Evolutionary conservation across 345 rosid species (phyloP), one percentile per base, ranked within the genome.

Genomic region (Garcia nutans): DNA sequence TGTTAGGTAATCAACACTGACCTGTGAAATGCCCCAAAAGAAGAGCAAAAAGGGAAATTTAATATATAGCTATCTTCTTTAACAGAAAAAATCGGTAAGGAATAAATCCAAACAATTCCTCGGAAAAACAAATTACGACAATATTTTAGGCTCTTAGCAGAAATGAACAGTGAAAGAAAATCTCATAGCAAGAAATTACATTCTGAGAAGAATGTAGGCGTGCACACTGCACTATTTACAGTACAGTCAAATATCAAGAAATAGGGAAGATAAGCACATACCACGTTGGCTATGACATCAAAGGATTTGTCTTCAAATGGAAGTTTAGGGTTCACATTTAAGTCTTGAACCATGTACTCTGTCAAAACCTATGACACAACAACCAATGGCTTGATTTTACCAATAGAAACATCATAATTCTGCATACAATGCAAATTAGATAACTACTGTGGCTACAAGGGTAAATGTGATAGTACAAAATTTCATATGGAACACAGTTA

Each of bases 281-380:
- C 97, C 91, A 86, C 97, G 76, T 91, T 93, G 64, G 97, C 93
- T 74, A 90, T 91, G 71, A 90, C 85, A 70, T 95, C 94, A 26
- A 95, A 91, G 23, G 94, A 90, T 75, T 88, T 87, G 70, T 93
- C 96, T 59, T 87, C 97, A 76, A 95, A 93, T 70, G 94, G 96
- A 72, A 95, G 91, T 72, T 86, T 89, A 9, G 97, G 89, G 67
- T 90, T 85, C 74, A 83, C n/a, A 71, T 95, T 95, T 75, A 93
- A 74, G 84, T 95, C 99, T 90, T 95, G 97, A 74, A 93, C 90
- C 54, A 84, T 69, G 74, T 90, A 89, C 80, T 88, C 92, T 0
- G 93, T 91, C 70, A 94, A 83, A 73, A 91, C 90, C 97, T 89
- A 86, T 74, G 54, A 71, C 54, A 74, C 59, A 76, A 71, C 26